phyloP scores from a whole-genome alignment of 257 asterid genomes.

The Solanum chiquidenum region DNA sequence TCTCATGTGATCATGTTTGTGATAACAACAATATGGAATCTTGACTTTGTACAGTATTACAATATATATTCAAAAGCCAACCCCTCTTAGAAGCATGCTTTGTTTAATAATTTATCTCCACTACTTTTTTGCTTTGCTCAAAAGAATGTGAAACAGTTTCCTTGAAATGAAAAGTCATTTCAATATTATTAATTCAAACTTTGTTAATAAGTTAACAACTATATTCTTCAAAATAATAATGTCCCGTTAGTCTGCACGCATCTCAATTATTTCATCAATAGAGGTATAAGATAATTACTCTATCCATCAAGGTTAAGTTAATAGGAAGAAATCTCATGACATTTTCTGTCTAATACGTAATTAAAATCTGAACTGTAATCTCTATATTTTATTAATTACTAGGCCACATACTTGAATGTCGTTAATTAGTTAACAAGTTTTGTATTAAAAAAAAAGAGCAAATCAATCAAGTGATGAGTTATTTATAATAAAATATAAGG shows the following conservation, averaged over 20 bases:
- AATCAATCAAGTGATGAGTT: background rate
- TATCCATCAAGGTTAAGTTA: background rate
- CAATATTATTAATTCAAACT: background rate
- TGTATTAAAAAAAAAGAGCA: background rate
- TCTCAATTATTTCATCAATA: background rate
- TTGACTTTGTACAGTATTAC: background rate
- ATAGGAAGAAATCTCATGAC: background rate
- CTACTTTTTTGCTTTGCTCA: background rate
- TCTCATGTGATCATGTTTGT: slow-evolving; percentile 1
- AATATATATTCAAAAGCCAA: background rate
- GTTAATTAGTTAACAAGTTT: background rate
- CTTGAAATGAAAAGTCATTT: background rate
- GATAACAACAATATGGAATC: background rate
- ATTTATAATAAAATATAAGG: background rate
- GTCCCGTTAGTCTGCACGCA: background rate
- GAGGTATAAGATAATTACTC: background rate
- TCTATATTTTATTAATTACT: background rate
- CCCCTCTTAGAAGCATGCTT: background rate
- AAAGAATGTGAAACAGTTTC: background rate
- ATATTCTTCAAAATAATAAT: background rate
- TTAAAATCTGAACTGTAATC: background rate
- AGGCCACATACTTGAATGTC: background rate
- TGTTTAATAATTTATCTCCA: background rate
- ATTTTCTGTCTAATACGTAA: background rate
- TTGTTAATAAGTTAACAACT: background rate